Percentiles rank a stretch among this genome's conserved stretches.
Conservation (phyloP, 768 basidiomycete genomes). For the Gelatoporia subvermispora region DNA sequence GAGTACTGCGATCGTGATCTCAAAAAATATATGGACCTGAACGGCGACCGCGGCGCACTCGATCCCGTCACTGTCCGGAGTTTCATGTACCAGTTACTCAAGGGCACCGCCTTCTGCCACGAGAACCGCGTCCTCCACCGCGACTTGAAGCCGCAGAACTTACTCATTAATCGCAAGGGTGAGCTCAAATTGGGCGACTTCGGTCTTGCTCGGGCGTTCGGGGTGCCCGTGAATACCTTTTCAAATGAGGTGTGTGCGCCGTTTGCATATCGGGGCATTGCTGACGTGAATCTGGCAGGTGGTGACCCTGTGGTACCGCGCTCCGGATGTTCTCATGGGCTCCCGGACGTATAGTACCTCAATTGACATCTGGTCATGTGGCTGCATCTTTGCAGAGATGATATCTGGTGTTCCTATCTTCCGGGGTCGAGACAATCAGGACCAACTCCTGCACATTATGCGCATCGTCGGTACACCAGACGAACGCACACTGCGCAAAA, state of each 20-base stretch:
- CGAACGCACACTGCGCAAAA: slow-evolving; percentile 82
- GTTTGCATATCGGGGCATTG: neutral
- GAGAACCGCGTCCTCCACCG: slow-evolving; percentile 97
- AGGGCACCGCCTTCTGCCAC: slow-evolving; percentile 97
- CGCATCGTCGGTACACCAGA: slow-evolving; percentile 94
- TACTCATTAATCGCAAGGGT: slow-evolving; percentile 95
- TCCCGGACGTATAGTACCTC: slow-evolving; percentile 97
- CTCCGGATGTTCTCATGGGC: slow-evolving; percentile 95
- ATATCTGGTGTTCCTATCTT: slow-evolving; percentile 96
- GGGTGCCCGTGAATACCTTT: slow-evolving; percentile 98
- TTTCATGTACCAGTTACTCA: slow-evolving; percentile 97
- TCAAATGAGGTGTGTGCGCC: slow-evolving; percentile 74
- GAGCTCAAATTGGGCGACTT: slow-evolving; percentile 98
- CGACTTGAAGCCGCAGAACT: slow-evolving; percentile 97
- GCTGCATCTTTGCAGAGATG: slow-evolving; percentile 99
- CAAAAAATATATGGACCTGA: slow-evolving; percentile 98
- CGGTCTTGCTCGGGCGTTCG: slow-evolving; percentile 94
- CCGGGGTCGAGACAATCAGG: slow-evolving; percentile 93
- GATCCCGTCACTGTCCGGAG: slow-evolving; percentile 85
- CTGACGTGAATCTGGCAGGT: slow-evolving; percentile 48
- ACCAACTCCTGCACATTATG: slow-evolving; percentile 98
- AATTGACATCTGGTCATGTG: slow-evolving; percentile 98
- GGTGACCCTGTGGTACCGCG: slow-evolving; percentile 97
- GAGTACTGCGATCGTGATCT: slow-evolving; percentile 98
- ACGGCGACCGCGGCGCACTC: slow-evolving; percentile 92